Conservation (phyloP, 192 early-diverging fungal genomes). For the Mortierella antarctica region DNA sequence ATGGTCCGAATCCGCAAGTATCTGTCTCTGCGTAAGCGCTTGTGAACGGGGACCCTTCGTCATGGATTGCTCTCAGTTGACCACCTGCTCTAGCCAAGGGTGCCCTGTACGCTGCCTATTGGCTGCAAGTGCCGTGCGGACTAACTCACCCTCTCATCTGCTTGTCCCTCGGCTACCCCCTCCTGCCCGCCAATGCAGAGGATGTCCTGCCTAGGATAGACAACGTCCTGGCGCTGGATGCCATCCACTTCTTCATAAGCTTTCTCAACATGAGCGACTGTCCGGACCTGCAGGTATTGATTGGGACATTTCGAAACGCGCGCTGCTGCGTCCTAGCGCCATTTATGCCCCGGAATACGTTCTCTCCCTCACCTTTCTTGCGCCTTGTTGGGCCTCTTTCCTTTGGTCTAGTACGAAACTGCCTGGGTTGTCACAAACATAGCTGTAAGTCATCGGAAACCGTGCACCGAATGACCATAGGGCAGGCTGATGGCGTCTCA, state of each 20-base stretch:
- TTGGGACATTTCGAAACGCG: neutral
- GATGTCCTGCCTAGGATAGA: constrained; percentile 52
- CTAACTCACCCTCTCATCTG: no score
- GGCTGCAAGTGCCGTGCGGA: neutral
- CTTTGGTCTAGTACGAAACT: constrained; percentile 38
- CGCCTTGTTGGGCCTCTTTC: neutral
- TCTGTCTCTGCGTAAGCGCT: constrained; percentile 41
- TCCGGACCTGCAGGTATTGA: constrained; percentile 43
- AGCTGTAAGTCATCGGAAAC: constrained; percentile 28
- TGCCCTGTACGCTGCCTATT: neutral
- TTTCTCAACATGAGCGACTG: constrained; percentile 50
- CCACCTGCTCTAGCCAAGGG: neutral
- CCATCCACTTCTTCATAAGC: constrained; percentile 37
- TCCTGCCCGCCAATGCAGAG: constrained; percentile 19
- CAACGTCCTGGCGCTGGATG: constrained; percentile 48
- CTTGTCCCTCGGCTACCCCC: no score
- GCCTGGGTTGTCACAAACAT: constrained; percentile 54
- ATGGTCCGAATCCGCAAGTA: constrained; percentile 55
- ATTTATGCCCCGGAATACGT: no score
- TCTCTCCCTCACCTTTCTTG: neutral
- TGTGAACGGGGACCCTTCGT: neutral
- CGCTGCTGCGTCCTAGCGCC: neutral
- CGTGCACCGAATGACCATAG: neutral
- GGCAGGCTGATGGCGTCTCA: neutral
- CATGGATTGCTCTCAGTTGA: no score